Base-by-base conservation (phyloP, 371 early-diverging fungal species). In the Actinomucor elegans region DNA sequence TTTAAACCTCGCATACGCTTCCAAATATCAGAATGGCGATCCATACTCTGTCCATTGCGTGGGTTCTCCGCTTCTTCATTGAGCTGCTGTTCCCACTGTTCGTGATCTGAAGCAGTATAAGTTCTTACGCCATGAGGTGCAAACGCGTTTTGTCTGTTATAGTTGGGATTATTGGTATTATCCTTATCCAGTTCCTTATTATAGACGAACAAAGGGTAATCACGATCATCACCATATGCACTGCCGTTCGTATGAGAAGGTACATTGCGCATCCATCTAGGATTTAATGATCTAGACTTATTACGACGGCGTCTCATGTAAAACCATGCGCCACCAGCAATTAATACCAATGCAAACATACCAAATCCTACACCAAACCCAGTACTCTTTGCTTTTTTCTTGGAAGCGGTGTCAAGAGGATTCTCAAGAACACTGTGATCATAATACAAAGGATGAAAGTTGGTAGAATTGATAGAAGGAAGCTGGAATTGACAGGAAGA, bases 31-130 rank as follows among this genome's bases (percentile, higher is more conserved):
- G 43, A 56, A 45, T 73, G 67, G 11, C 66, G 60, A 2, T 26
- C 31, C 11, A 32, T 36, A 9, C 35, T 46, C 6, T 18, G 14
- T 5, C 23, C 27, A 42, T 40, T 23, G 3, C 32, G 29, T 5
- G 69, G 58, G 20, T 55, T 64, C 29, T 68, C 59, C 35, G 57
- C 49, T 6, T 55, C 50, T 27, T 57, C 48, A 23, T 53, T 63
- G 7, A 69, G 56, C 14, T 67, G 48, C 4, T 61, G 64, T 34
- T 72, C 68, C 69, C 71, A 71, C 33, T 69, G 59, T 37, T 66
- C 77, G 35, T 76, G 70, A 40, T 76, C 77, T 3, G 73, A 61
- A 11, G 77, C 71, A 11, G 77, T 66, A 29, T 76, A 76, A 2
- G 69, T 76, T 9, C 49, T 37, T 24, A 57, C 51, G 26, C 42